Conservation (phyloP, 345 rosid species). For the Syzygium aqueum region DNA sequence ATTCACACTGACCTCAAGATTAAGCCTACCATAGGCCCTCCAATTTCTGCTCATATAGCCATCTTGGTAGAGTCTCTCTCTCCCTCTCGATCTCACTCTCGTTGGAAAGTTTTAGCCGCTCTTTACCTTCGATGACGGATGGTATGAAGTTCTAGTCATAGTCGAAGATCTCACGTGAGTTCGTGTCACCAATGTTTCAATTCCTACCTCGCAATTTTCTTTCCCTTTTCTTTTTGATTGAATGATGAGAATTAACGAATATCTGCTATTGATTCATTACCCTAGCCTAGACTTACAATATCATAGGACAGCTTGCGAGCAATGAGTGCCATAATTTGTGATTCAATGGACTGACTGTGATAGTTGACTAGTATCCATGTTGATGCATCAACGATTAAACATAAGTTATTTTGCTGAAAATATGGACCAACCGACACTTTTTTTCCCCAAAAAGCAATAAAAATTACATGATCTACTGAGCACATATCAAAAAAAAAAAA, state of each 20-base stretch:
- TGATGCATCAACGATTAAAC: neutral
- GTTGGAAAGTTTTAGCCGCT: no score
- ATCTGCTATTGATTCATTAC: neutral
- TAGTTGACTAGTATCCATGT: neutral
- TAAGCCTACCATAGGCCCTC: slow-evolving; percentile 47
- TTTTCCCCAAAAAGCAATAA: neutral
- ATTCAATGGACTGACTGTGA: neutral
- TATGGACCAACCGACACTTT: neutral
- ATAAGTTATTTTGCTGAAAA: neutral
- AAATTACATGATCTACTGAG: neutral
- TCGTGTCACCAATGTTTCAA: no score
- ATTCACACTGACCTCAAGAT: slow-evolving; percentile 58
- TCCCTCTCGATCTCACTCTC: neutral
- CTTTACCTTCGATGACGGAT: no score
- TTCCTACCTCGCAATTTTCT: no score
- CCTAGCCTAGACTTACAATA: neutral
- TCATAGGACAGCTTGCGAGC: neutral
- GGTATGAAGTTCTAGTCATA: no score
- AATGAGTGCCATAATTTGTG: neutral
- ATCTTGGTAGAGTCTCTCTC: slow-evolving; percentile 30
- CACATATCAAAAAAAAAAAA: neutral
- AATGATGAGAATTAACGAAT: neutral
- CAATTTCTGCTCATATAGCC: slow-evolving; percentile 58
- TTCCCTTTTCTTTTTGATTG: neutral
- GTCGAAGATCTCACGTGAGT: no score